Percentiles rank a stretch among this genome's conserved stretches.
phyloP scores from a whole-genome alignment of 495 filamentous ascomycete genomes.

The Talaromyces trachyspermus region DNA sequence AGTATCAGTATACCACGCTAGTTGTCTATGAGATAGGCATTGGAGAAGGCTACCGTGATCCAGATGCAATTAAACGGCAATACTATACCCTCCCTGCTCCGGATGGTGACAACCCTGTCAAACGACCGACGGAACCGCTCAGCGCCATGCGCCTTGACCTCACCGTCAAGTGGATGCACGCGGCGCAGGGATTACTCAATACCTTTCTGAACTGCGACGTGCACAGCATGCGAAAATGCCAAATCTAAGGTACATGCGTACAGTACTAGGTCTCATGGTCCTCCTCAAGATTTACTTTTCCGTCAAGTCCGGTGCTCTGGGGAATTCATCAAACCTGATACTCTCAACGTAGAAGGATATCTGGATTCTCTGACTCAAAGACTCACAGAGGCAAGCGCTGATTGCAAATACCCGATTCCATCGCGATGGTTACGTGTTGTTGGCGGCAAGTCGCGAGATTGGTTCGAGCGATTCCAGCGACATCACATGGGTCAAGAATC shows the following conservation, averaged over 20 bases:
- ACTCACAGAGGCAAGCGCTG: slow-evolving; percentile 32
- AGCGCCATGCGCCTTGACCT: slow-evolving; percentile 41
- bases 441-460: slow-evolving; percentile 28
- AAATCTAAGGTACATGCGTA: slow-evolving; percentile 39
- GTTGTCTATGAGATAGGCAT: slow-evolving; percentile 45
- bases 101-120: slow-evolving; percentile 20
- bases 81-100: slow-evolving; percentile 34
- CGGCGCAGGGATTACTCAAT: slow-evolving; percentile 42
- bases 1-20: slow-evolving; percentile 39
- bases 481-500: slow-evolving; percentile 12
- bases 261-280: slow-evolving; percentile 35
- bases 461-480: slow-evolving; percentile 29
- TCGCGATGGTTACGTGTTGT: slow-evolving; percentile 31
- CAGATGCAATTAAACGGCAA: slow-evolving; percentile 32
- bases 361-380: slow-evolving; percentile 31
- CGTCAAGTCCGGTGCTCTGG: slow-evolving; percentile 33
- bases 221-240: slow-evolving; percentile 35
- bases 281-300: slow-evolving; percentile 45
- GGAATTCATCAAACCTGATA: slow-evolving; percentile 35
- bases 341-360: slow-evolving; percentile 39
- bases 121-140: slow-evolving; percentile 19
- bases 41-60: slow-evolving; percentile 44
- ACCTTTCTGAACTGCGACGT: slow-evolving; percentile 33
- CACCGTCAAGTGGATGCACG: slow-evolving; percentile 42
- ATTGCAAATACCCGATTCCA: slow-evolving; percentile 31